Percentiles rank a stretch among this genome's conserved stretches.
phyloP scores from a whole-genome alignment of 2,329 filamentous ascomycete species.

The Keithomyces neogunnii region DNA sequence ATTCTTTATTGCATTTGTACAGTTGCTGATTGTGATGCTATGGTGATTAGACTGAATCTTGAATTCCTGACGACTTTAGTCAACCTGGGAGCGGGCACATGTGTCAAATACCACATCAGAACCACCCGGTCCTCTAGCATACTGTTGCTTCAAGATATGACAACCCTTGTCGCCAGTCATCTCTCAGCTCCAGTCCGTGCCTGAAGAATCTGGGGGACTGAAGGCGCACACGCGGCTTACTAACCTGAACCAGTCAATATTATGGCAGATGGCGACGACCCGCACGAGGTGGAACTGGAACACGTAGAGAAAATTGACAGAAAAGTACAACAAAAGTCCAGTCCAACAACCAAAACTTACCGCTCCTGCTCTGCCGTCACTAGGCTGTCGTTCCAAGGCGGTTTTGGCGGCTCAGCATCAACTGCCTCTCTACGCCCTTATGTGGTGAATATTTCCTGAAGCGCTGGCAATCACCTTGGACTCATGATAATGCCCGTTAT shows the following conservation, averaged over 20 bases:
- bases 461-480: not conserved
- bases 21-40: too few species aligned
- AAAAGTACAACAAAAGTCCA: not conserved
- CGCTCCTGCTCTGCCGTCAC: not conserved
- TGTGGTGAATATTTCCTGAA: not conserved
- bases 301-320: not conserved
- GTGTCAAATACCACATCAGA: too few species aligned
- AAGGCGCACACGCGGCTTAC: not conserved
- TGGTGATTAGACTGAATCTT: too few species aligned
- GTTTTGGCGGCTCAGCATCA: not conserved
- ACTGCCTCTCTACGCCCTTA: not conserved
- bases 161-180: too few species aligned
- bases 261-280: constrained; percentile 6
- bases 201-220: too few species aligned
- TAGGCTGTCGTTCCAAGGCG: not conserved
- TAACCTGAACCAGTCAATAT: not conserved
- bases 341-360: not conserved
- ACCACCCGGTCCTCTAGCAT: not conserved
- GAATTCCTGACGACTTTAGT: too few species aligned
- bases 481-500: constrained; percentile 1
- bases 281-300: constrained; percentile 2
- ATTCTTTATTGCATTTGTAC: too few species aligned
- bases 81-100: too few species aligned
- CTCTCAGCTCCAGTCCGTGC: too few species aligned
- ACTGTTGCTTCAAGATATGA: not conserved